A percentile compares a stretch with the other conserved stretches of the same genome.
These are phyloP conservation scores for Cladorrhinum samala DNA, from an alignment of 495 filamentous ascomycete species.

Conservation along the genomic window DNA sequence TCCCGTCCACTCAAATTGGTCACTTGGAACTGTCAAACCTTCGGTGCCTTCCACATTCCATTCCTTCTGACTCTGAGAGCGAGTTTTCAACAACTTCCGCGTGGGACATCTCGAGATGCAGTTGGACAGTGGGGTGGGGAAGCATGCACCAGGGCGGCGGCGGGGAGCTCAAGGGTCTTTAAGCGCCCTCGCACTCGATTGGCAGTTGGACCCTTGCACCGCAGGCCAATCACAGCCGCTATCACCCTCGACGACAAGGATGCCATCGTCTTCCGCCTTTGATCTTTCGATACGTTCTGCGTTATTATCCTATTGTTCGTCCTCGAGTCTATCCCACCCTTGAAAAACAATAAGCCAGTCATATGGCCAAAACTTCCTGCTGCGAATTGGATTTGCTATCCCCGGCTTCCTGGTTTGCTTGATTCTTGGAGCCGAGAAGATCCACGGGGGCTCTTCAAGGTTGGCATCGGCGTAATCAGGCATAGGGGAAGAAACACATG, in stretches of 20 bases:
- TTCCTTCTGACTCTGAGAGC: neutral
- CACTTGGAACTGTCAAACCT: no score
- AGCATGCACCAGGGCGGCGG: constrained; percentile 7
- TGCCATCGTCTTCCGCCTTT: constrained; percentile 20
- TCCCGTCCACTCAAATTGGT: no score
- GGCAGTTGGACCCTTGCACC: constrained; percentile 21
- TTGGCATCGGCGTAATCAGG: neutral
- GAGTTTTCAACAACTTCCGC: no score
- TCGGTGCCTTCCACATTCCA: no score
- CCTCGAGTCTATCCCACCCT: constrained; percentile 1
- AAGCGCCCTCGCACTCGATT: constrained; percentile 30
- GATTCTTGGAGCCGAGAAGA: constrained; percentile 1
- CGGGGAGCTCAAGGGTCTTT: constrained; percentile 14
- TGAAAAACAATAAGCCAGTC: constrained; percentile 5
- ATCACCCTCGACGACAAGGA: constrained; percentile 26
- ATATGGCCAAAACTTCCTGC: neutral
- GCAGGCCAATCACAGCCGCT: constrained; percentile 25
- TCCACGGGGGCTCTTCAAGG: neutral
- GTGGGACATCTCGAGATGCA: constrained; percentile 10
- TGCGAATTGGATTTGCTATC: neutral
- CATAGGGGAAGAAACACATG: neutral
- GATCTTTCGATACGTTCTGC: constrained; percentile 19
- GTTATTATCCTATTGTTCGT: constrained; percentile 24
- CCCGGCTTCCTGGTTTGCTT: constrained; percentile 2
- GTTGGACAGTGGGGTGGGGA: constrained; percentile 12